Conservation (phyloP, 306 rosid species). For the Begonia fuchsioides region DNA sequence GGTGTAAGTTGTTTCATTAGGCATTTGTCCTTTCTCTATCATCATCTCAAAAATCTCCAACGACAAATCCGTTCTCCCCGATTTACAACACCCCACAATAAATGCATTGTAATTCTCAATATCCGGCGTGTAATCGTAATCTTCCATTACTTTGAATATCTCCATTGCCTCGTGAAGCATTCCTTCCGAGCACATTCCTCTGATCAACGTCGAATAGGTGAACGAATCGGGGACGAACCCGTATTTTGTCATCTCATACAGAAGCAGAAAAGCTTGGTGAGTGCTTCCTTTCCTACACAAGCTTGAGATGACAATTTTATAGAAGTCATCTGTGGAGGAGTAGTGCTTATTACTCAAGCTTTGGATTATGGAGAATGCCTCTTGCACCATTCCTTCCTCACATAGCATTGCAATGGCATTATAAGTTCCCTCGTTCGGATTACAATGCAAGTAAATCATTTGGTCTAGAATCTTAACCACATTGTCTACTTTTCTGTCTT, state of each 20-base stretch:
- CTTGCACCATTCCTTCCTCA: constrained; percentile 49
- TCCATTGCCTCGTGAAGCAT: constrained; percentile 74
- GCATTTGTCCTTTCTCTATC: constrained; percentile 50
- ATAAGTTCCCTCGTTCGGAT: constrained; percentile 65
- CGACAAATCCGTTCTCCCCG: constrained; percentile 41
- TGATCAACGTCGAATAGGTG: constrained; percentile 69
- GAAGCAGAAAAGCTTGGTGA: constrained; percentile 63
- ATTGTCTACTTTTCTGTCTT: constrained; percentile 53
- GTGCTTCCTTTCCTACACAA: constrained; percentile 86
- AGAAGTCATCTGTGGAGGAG: constrained; percentile 37
- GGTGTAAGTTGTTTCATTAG: constrained; percentile 66
- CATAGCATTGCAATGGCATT: constrained; percentile 73
- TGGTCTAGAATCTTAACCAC: constrained; percentile 56
- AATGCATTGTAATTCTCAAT: constrained; percentile 70
- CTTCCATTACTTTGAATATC: constrained; percentile 66
- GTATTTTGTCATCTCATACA: constrained; percentile 65
- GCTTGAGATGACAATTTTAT: constrained; percentile 41
- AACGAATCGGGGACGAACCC: constrained; percentile 72
- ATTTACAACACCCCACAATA: constrained; percentile 62
- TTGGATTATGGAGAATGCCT: constrained; percentile 55
- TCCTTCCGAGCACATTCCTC: constrained; percentile 83
- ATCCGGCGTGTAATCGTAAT: constrained; percentile 37
- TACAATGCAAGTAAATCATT: constrained; percentile 42
- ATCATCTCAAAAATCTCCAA: constrained; percentile 49
- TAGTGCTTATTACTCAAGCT: constrained; percentile 43